Evolutionary conservation across 2,329 filamentous ascomycete species (phyloP), one percentile per base, ranked within the genome.

Genomic region (Fusarium irregulare): DNA sequence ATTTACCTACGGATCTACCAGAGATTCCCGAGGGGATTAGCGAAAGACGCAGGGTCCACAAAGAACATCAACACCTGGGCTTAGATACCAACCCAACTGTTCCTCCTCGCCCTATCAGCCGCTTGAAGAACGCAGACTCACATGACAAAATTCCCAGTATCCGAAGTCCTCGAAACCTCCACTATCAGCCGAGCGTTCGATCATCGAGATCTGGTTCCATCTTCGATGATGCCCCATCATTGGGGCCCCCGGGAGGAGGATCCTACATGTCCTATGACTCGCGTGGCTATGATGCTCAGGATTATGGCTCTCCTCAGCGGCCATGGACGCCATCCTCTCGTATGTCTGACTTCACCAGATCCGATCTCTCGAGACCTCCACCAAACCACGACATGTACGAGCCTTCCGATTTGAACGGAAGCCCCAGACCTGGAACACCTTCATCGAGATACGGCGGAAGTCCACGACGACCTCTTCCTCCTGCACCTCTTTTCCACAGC

Each of bases 361-460:
- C 73, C 4, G 73, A 75, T n/a, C 51, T 75, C 12, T 80, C 86
- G 28, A 87, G 92, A 54, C 92, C 92, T 11, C 91, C 93, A 4
- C 88, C 92, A 2, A 88, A 90, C 1, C 89, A 85, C 70, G 83
- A 91, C 25, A 86, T 89, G 6, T 98, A 96, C 79, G 96, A 98
- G 79, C 93, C 94, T 1, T 86, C 91, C 23, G 94, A 98, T 73
- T 81, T 98, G 63, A 95, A 98, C 76, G 96, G 96, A 50, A 94
- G 89, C 66, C 94, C 96, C 9, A 85, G 96, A 62, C 95, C 96
- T 3, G 95, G 95, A 7, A 98, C 95, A 1, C 94, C 95, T 3
- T 94, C 94, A 1, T 95, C 93, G 4, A 87, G 90, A 78, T 98
- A 98, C 78, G 92, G 94, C 21, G 92, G 94, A 6, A 97, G 93